These are phyloP conservation scores for Aphanoascus verrucosus DNA, from an alignment of 2,329 filamentous ascomycete genomes.

Conservation along the genomic window DNA sequence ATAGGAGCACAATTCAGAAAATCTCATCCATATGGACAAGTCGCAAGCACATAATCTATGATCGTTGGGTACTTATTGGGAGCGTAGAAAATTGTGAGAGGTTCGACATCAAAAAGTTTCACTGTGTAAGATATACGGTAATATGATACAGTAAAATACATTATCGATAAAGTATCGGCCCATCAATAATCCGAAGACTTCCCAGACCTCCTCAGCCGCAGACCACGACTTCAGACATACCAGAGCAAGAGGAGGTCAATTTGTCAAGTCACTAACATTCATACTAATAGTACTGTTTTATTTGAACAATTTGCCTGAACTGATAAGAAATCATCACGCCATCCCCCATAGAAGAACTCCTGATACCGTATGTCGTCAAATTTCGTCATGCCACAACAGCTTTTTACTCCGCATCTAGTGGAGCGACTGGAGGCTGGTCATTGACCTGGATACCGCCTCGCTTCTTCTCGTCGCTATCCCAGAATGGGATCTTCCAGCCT, in stretches of 20 bases:
- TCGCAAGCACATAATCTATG: too few relatives aligned
- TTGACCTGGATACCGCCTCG: constrained; percentile 81
- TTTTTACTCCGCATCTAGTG: constrained; percentile 62
- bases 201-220: not conserved
- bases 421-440: constrained; percentile 62
- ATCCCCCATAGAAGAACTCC: not conserved
- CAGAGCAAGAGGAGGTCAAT: not conserved
- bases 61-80: too few relatives aligned
- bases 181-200: not conserved
- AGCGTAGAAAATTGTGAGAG: too few relatives aligned
- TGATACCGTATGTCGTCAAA: not conserved
- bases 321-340: too few relatives aligned
- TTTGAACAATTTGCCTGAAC: too few relatives aligned
- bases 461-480: constrained; percentile 73
- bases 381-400: not conserved
- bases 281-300: not conserved
- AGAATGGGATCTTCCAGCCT: constrained; percentile 75
- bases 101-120: not conserved
- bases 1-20: too few relatives aligned
- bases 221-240: too few relatives aligned
- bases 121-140: constrained; percentile 2
- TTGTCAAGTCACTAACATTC: not conserved
- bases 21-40: too few relatives aligned
- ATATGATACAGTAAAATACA: not conserved
- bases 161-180: constrained; percentile 2